Percentiles rank a stretch among this genome's conserved stretches.
phyloP scores from a whole-genome alignment of 768 basidiomycete genomes.

The Tephrocybe rancida region DNA sequence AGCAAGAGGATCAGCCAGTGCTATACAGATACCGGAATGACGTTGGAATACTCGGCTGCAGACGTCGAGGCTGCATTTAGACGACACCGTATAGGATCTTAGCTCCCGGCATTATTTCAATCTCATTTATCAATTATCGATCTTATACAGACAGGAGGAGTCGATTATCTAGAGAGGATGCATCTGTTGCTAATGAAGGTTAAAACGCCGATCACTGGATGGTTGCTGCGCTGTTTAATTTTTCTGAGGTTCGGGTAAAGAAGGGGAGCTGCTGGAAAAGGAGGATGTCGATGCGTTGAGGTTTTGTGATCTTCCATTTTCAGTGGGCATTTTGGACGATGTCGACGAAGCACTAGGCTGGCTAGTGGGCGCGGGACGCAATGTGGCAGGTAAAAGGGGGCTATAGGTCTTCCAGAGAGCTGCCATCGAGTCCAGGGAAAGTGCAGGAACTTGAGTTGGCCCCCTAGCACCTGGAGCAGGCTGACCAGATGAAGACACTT shows the following conservation, averaged over 20 bases:
- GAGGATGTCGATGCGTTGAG: too few species aligned
- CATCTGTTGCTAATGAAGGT: too few species aligned
- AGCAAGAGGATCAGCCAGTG: conserved; percentile 71
- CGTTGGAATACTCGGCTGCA: conserved; percentile 69
- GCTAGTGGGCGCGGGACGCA: neutral
- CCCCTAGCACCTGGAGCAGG: too few species aligned
- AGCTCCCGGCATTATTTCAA: conserved; percentile 1
- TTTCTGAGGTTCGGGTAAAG: too few species aligned
- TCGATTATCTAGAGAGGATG: too few species aligned
- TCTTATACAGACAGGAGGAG: too few species aligned
- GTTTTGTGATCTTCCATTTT: too few species aligned
- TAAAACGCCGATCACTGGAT: too few species aligned
- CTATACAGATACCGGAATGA: conserved; percentile 73
- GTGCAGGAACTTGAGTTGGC: conserved; percentile 17
- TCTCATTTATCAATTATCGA: neutral
- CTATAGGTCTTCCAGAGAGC: conserved; percentile 44
- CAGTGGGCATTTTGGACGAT: too few species aligned
- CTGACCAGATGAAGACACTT: conserved; percentile 26
- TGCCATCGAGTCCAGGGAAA: conserved; percentile 32
- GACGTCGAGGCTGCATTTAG: conserved; percentile 85
- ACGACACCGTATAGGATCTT: conserved; percentile 48
- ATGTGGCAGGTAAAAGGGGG: conserved; percentile 22
- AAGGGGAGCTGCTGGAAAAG: too few species aligned
- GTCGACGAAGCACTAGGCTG: neutral
- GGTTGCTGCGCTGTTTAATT: too few species aligned